Conservation (phyloP, 345 rosid species). For the Arabidopsis thaliana region TAIR10.1 NC_003070.9:26003501-26004000, state of each 20-base stretch:
- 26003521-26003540: not conserved
- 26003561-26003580: not conserved
- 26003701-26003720: slow-evolving; percentile 15
- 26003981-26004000: not conserved
- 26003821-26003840: slow-evolving; percentile 28
- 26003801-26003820: not conserved
- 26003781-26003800: not conserved
- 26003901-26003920: not conserved
- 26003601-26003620: slow-evolving; percentile 1
- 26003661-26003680: slow-evolving; percentile 12
- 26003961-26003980: not conserved
- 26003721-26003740: not conserved
- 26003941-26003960: not conserved
- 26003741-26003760: no score
- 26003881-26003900: not conserved
- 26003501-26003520: no score
- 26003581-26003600: not conserved
- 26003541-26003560: not conserved
- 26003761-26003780: no score
- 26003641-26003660: slow-evolving; percentile 2
- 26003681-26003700: slow-evolving; percentile 27
- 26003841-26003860: not conserved
- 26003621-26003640: slow-evolving; percentile 11
- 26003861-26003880: slow-evolving; percentile 7
- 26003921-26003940: not conserved